Base-by-base conservation (phyloP, 306 rosid species). In the Gastrolobium villosum region DNA sequence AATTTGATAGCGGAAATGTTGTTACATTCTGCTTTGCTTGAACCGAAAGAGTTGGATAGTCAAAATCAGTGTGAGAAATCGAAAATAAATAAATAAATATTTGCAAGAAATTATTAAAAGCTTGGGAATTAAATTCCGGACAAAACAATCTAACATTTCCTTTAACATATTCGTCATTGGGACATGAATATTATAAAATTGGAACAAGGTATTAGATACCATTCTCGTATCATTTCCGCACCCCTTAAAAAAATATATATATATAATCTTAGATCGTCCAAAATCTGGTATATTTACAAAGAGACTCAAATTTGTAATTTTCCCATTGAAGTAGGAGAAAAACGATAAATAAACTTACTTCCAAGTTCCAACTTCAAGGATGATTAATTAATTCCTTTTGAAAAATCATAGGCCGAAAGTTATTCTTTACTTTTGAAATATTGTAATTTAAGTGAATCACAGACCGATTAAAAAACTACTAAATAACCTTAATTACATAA, bases 331-430 rank as follows among this genome's bases (percentile, higher is more conserved):
- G 59, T 67, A 13, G 4, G 46, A 50, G 28, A 41, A 31, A 7
- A 46, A 46, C 3, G 55, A 31, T 28, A 30, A 65, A 31, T 30
- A 67, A 67, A 20, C 28, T 2, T 32, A 5, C 55, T 54, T 44
- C 72, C 39, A 44, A 66, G n/a, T 65, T 14, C 70, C 39, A 44
- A 66, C 14, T 65, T 14, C 70, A 41, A 10, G 36, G 20, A 39
- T 65, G 4, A 26, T 40, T 5, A 9, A 26, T 40, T 5, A 28
- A 44, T 5, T 44, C 10, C 39, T 65, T 65, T 10, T 40, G 20
- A 41, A 41, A 26, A 15, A 2, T 63, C 65, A 63, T 14, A 63
- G 14, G 69, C 49, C 14, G 11, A 65, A 65, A 65, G 55, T 35
- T 65, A 65, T 10, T 65, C 54, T 52, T 43, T 65, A 5, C 54